A percentile compares a stretch with the other conserved stretches of the same genome.
phyloP scores from a whole-genome alignment of 176 grass and related monocot species.

The Rhynchospora breviuscula region DNA sequence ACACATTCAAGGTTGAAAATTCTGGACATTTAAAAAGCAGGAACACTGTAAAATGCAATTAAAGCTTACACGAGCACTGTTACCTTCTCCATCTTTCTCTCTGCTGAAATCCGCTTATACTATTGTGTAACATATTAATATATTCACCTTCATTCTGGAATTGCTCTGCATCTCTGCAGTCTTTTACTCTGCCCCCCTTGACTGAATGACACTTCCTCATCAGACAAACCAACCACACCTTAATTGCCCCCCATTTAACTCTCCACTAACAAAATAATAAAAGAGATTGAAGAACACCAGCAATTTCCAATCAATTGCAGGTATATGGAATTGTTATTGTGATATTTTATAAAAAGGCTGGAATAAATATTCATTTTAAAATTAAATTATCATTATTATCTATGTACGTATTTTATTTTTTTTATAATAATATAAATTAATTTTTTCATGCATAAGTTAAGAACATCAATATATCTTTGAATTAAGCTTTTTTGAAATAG shows the following conservation, averaged over 20 bases:
- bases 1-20: not conserved
- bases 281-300: not conserved
- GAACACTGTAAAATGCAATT: constrained; percentile 2
- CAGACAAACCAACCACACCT: constrained; percentile 25
- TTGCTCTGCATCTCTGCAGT: constrained; percentile 11
- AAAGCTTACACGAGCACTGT: constrained; percentile 21
- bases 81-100: not conserved
- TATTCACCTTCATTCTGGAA: constrained; percentile 2
- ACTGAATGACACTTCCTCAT: constrained; percentile 29
- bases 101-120: not conserved
- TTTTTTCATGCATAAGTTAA: not conserved
- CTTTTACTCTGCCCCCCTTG: constrained; percentile 26
- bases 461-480: not conserved
- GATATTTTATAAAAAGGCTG: not conserved
- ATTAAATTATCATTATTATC: not conserved
- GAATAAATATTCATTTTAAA: not conserved
- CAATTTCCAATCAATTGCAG: not conserved
- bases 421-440: not conserved
- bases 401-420: not conserved
- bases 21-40: constrained; percentile 11
- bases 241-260: constrained; percentile 1
- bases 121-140: constrained; percentile 6
- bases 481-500: not conserved
- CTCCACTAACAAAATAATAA: not conserved
- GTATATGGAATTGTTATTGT: not conserved